A percentile compares a stretch with the other conserved stretches of the same genome.
Evolutionary conservation across 495 filamentous ascomycete species (phyloP).

Genomic region (Sordaria brevicollis): DNA sequence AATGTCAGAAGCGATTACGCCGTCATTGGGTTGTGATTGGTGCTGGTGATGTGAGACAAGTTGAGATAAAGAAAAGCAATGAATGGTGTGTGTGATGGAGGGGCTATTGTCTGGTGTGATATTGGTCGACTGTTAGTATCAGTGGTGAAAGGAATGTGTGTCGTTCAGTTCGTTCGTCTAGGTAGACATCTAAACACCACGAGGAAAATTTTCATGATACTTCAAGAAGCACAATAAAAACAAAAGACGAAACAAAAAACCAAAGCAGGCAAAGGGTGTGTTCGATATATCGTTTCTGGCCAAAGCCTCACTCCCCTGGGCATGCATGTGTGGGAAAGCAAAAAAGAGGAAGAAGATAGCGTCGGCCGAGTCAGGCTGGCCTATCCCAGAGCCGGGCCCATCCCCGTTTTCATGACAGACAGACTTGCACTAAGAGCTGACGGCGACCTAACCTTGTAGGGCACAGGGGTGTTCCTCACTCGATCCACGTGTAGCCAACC

Average conservation of each 20-base stretch:
- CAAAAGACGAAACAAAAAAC: background rate
- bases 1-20: background rate
- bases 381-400: background rate
- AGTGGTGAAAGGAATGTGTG: background rate
- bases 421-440: background rate
- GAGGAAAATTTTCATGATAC: background rate
- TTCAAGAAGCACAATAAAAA: background rate
- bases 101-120: background rate
- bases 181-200: background rate
- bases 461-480: background rate
- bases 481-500: background rate
- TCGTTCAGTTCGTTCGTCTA: background rate
- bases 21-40: background rate
- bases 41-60: background rate
- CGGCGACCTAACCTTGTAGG: background rate
- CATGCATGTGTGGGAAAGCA: background rate
- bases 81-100: background rate
- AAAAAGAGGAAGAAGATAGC: background rate
- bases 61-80: background rate
- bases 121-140: background rate
- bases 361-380: background rate
- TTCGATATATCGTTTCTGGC: background rate
- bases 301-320: background rate
- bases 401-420: background rate
- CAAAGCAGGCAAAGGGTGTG: background rate